Conservation (phyloP, 495 filamentous ascomycete genomes). For the Aspergillus cristatus region DNA sequence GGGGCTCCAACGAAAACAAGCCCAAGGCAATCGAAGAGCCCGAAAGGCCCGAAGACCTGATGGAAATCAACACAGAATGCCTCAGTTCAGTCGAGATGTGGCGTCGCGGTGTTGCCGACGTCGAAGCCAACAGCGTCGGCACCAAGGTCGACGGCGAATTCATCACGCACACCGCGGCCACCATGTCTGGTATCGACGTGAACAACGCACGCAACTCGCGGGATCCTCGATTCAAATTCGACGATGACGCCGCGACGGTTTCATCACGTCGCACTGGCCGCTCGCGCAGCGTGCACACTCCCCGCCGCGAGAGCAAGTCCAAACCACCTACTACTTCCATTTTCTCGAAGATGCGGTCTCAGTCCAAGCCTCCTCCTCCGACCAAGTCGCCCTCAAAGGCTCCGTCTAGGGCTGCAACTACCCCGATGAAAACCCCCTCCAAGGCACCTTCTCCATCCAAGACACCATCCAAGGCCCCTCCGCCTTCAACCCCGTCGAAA, state of each 20-base stretch:
- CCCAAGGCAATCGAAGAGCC: conserved; percentile 4
- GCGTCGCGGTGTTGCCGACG: conserved; percentile 76
- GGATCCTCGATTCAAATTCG: conserved; percentile 32
- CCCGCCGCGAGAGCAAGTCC: neutral
- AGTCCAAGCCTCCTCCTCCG: conserved; percentile 12
- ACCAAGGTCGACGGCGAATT: conserved; percentile 79
- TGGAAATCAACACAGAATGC: conserved; percentile 45
- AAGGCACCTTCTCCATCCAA: conserved; percentile 8
- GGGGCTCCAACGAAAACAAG: conserved; percentile 5
- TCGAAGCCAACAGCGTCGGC: conserved; percentile 45
- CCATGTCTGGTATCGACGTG: conserved; percentile 44
- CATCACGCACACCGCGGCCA: conserved; percentile 68
- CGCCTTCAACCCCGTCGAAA: neutral
- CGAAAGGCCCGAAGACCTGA: conserved; percentile 46
- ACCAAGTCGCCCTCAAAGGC: conserved; percentile 15
- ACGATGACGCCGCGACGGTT: conserved; percentile 25
- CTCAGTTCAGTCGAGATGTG: conserved; percentile 68
- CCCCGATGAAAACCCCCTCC: conserved; percentile 9
- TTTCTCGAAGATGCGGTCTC: too few species aligned
- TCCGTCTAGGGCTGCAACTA: conserved; percentile 12
- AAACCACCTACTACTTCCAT: neutral
- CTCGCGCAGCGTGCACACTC: too few species aligned
- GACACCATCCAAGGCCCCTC: conserved; percentile 4
- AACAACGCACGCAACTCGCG: conserved; percentile 24
- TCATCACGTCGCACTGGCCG: too few species aligned